These are phyloP conservation scores for Schizothecium vesticola DNA, from an alignment of 495 filamentous ascomycete genomes.

Conservation along the genomic window DNA sequence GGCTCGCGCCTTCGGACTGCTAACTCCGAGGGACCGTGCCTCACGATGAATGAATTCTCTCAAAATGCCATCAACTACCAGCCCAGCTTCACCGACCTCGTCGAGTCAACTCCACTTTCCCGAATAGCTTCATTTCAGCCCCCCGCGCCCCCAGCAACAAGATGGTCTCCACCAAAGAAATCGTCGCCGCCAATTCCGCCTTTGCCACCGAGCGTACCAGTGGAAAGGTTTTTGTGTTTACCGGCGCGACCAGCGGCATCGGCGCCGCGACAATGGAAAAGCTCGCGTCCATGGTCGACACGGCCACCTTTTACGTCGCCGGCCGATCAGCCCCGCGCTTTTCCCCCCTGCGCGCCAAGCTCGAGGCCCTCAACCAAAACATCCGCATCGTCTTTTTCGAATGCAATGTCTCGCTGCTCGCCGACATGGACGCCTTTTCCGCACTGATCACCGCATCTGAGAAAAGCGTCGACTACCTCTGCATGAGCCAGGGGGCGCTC, in stretches of 20 bases:
- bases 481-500: slow-evolving; percentile 18
- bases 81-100: background rate
- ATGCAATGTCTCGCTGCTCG: slow-evolving; percentile 17
- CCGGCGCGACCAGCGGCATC: slow-evolving; percentile 27
- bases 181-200: slow-evolving; percentile 11
- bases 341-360: slow-evolving; percentile 3
- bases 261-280: slow-evolving; percentile 16
- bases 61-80: background rate
- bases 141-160: background rate
- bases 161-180: background rate
- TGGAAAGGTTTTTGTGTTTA: slow-evolving; percentile 24
- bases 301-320: slow-evolving; percentile 23
- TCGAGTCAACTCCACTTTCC: background rate
- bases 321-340: slow-evolving; percentile 11
- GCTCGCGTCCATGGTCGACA: slow-evolving; percentile 17
- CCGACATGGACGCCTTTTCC: slow-evolving; percentile 16
- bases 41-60: background rate
- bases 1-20: background rate
- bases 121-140: background rate
- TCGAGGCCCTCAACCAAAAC: slow-evolving; percentile 10
- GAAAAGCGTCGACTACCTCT: slow-evolving; percentile 21
- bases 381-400: slow-evolving; percentile 19
- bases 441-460: background rate
- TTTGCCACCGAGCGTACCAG: slow-evolving; percentile 12
- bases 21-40: background rate